Conservation (phyloP, 192 early-diverging fungal species). For the Allomyces javanicus region DNA sequence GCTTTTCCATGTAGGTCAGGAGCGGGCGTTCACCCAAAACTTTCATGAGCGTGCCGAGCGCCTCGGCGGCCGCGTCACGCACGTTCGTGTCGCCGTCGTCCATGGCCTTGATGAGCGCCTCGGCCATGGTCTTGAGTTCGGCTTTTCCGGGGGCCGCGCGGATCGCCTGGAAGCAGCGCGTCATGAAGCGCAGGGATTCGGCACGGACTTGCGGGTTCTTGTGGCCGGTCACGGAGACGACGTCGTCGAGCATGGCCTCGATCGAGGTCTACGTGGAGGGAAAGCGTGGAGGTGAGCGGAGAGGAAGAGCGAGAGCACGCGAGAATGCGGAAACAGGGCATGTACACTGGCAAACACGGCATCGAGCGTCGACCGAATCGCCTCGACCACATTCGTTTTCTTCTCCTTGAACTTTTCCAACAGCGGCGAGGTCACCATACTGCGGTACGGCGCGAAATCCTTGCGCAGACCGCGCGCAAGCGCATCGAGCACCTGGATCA, state of each 20-base stretch:
- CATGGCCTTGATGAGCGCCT: slow-evolving; percentile 50
- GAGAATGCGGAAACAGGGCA: too few species aligned
- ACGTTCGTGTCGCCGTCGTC: slow-evolving; percentile 72
- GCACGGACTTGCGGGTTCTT: slow-evolving; percentile 84
- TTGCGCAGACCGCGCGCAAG: slow-evolving; percentile 59
- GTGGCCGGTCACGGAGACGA: slow-evolving; percentile 43
- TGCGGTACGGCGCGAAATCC: slow-evolving; percentile 61
- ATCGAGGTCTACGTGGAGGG: slow-evolving; percentile 7
- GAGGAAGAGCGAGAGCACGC: too few species aligned
- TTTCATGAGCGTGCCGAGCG: slow-evolving; percentile 76
- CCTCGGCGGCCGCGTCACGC: slow-evolving; percentile 65
- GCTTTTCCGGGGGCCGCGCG: slow-evolving; percentile 48
- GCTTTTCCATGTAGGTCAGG: slow-evolving; percentile 48
- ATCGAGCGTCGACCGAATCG: slow-evolving; percentile 57
- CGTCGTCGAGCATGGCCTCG: slow-evolving; percentile 50
- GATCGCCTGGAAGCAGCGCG: slow-evolving; percentile 51
- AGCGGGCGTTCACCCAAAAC: slow-evolving; percentile 59
- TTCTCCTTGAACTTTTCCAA: slow-evolving; percentile 93
- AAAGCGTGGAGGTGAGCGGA: too few species aligned
- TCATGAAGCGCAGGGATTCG: slow-evolving; percentile 53
- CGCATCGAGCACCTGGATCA: slow-evolving; percentile 62
- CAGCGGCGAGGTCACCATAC: slow-evolving; percentile 40
- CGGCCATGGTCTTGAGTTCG: slow-evolving; percentile 59
- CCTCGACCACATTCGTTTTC: slow-evolving; percentile 72
- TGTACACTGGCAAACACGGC: slow-evolving; percentile 54